Percentiles rank a stretch among this genome's conserved stretches.
Conservation (phyloP, 148 eudicot genomes). For the Chenopodium album region DNA sequence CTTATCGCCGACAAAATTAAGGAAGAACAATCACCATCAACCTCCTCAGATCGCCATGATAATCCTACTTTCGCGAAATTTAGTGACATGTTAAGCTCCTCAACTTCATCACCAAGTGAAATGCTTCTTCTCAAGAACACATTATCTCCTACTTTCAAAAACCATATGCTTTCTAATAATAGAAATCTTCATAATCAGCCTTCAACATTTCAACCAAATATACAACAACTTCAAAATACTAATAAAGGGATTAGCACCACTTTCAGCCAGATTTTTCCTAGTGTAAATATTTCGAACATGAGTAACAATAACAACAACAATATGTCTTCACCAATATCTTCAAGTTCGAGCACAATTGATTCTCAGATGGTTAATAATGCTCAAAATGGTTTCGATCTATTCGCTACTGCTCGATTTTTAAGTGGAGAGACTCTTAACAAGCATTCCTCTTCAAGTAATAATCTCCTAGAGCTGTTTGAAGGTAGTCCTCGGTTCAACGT, state of each 20-base stretch:
- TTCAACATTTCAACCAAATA: slow-evolving; percentile 16
- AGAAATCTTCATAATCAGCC: slow-evolving; percentile 2
- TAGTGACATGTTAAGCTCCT: slow-evolving; percentile 42
- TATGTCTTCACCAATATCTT: slow-evolving; percentile 21
- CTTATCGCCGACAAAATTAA: slow-evolving; percentile 25
- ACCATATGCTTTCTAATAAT: slow-evolving; percentile 19
- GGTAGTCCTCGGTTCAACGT: slow-evolving; percentile 37
- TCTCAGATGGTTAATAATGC: slow-evolving; percentile 34
- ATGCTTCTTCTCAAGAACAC: slow-evolving; percentile 42
- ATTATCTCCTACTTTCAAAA: slow-evolving; percentile 38
- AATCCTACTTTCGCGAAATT: slow-evolving; percentile 31
- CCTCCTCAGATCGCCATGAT: slow-evolving; percentile 25
- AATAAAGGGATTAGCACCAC: slow-evolving; percentile 15
- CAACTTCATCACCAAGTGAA: slow-evolving; percentile 29
- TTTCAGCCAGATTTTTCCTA: slow-evolving; percentile 68
- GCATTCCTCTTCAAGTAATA: slow-evolving; percentile 14
- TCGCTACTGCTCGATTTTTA: slow-evolving; percentile 38
- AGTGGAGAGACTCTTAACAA: slow-evolving; percentile 28
- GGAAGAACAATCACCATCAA: slow-evolving; percentile 27
- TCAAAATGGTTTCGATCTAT: slow-evolving; percentile 51
- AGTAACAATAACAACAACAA: slow-evolving; percentile 9
- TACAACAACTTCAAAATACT: slow-evolving; percentile 25
- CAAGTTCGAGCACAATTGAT: slow-evolving; percentile 34
- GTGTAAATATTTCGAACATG: slow-evolving; percentile 52
- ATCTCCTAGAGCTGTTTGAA: slow-evolving; percentile 37